phyloP scores from a whole-genome alignment of 352 stramenopile genomes.

The Globisporangium cylindrosporum region DNA sequence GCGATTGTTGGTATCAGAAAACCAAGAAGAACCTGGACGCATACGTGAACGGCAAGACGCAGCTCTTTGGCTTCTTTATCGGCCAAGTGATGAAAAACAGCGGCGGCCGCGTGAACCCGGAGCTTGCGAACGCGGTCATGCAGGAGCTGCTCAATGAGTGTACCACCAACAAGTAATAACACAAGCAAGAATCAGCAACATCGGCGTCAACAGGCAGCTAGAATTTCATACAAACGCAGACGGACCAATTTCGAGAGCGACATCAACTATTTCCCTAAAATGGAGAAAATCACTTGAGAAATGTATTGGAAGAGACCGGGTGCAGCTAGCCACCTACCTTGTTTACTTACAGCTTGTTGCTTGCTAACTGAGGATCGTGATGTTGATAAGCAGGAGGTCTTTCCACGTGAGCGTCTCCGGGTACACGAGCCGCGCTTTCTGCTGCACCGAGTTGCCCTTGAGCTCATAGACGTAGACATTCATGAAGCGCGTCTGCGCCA shows the following conservation, averaged over 20 bases:
- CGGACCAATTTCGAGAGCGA: background rate
- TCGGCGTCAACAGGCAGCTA: too few relatives aligned
- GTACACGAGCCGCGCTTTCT: constrained; percentile 10
- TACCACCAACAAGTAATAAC: background rate
- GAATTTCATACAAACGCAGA: background rate
- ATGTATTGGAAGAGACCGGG: background rate
- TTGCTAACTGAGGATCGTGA: constrained; percentile 1
- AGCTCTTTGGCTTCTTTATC: background rate
- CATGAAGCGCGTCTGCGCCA: constrained; percentile 7
- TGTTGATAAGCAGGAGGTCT: constrained; percentile 7
- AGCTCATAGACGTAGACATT: constrained; percentile 11
- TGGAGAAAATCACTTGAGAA: background rate
- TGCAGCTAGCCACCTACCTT: too few relatives aligned
- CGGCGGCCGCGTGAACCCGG: background rate
- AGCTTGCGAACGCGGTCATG: background rate
- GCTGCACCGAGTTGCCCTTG: constrained; percentile 12
- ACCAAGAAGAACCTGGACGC: background rate
- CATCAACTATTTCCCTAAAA: background rate
- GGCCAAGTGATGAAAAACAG: background rate
- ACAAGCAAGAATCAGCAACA: too few relatives aligned
- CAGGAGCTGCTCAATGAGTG: background rate
- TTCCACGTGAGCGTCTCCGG: constrained; percentile 5
- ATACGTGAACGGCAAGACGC: background rate
- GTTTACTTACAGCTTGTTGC: too few relatives aligned
- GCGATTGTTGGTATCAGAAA: background rate